phyloP scores from a whole-genome alignment of 768 basidiomycete genomes.

The Rhizopogon sp. region DNA sequence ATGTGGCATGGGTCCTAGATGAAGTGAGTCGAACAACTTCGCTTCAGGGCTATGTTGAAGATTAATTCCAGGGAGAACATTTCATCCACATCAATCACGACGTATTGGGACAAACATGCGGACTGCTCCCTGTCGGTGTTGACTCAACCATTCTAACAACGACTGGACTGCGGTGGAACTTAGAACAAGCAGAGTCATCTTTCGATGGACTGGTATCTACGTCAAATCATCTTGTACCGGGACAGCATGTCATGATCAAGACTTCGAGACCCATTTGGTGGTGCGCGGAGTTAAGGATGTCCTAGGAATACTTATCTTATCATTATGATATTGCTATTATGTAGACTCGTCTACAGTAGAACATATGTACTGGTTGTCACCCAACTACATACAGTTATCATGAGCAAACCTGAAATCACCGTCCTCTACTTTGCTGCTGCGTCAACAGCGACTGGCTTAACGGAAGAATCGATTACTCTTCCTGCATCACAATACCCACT shows the following conservation, averaged over 20 bases:
- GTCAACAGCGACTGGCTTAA: slow-evolving; percentile 61
- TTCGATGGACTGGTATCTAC: slow-evolving; percentile 88
- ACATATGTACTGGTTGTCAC: too few relatives aligned
- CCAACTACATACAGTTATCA: background rate
- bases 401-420: slow-evolving; percentile 32
- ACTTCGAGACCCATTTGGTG: slow-evolving; percentile 88
- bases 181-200: slow-evolving; percentile 63
- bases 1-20: slow-evolving; percentile 85
- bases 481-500: slow-evolving; percentile 44
- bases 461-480: slow-evolving; percentile 48
- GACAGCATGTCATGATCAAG: slow-evolving; percentile 62
- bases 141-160: slow-evolving; percentile 76
- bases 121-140: slow-evolving; percentile 88
- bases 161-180: slow-evolving; percentile 83
- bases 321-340: too few relatives aligned
- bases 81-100: slow-evolving; percentile 68
- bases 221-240: slow-evolving; percentile 83
- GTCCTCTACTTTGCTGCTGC: slow-evolving; percentile 59
- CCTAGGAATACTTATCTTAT: background rate
- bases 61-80: slow-evolving; percentile 68
- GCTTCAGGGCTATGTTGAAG: background rate
- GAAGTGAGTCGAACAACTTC: slow-evolving; percentile 39
- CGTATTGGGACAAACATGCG: slow-evolving; percentile 83
- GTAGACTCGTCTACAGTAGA: too few relatives aligned
- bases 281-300: slow-evolving; percentile 64